phyloP scores from a whole-genome alignment of 2,329 filamentous ascomycete genomes.

The Zymoseptoria tritici region DNA sequence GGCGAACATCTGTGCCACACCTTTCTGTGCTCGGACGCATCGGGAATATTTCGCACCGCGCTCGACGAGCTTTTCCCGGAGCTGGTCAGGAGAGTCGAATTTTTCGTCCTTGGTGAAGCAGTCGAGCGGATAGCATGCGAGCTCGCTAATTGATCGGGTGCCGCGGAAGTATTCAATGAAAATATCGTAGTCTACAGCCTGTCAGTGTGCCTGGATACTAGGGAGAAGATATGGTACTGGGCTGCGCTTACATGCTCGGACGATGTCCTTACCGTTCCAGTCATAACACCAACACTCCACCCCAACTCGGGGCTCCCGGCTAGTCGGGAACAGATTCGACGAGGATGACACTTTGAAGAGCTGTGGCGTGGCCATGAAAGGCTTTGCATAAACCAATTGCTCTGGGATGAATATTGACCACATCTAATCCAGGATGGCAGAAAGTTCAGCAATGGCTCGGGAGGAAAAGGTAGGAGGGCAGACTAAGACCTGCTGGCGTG shows the following conservation, averaged over 20 bases:
- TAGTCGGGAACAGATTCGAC: not conserved
- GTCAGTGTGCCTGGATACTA: not conserved
- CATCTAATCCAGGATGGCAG: not conserved
- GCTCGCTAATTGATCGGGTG: not conserved
- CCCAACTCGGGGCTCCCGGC: not conserved
- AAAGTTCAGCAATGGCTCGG: not conserved
- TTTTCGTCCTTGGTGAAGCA: not conserved
- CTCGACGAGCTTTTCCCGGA: not conserved
- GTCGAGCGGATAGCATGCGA: not conserved
- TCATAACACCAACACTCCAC: not conserved
- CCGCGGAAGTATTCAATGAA: not conserved
- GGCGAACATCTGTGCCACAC: not conserved
- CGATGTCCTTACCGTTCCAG: not conserved
- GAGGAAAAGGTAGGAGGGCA: not conserved
- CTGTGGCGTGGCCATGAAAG: not conserved
- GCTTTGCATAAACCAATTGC: not conserved
- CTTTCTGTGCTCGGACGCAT: not conserved
- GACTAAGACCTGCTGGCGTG: not conserved
- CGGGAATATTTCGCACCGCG: not conserved
- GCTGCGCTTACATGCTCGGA: not conserved
- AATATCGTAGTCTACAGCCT: not conserved
- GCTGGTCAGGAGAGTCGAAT: not conserved
- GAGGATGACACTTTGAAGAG: not conserved
- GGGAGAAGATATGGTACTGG: too few species aligned
- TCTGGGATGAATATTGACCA: not conserved